Base-by-base conservation (phyloP, 2,329 filamentous ascomycete species). In the Cladosporium sphaerospermum region DNA sequence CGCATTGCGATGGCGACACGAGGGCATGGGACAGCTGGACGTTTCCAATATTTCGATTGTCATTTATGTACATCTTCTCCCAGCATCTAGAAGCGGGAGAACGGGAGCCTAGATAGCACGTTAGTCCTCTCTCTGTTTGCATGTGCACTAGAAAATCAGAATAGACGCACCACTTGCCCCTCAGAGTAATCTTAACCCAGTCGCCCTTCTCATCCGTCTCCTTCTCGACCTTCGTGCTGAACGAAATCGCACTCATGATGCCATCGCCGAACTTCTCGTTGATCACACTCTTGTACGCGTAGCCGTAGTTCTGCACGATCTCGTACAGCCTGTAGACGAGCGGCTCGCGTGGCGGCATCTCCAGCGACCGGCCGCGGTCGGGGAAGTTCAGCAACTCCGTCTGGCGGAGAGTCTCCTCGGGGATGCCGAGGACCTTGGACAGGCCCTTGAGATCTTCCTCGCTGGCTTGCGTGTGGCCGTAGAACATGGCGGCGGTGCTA, bases 231-330 rank as follows among this genome's bases (percentile, higher is more conserved):
- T 89, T 89, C 0, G 89, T 95, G 49, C 83, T 87, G 70, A 96
- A 96, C 13, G 84, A 83, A 66, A 96, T 96, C 1, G 91, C 92
- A 67, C 89, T 95, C 92, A 97, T 96, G 66, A 97, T 97, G 1
- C 92, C 92, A 55, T 78, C 75, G 7, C 75, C 75, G 62, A 78
- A 78, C 78, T 96, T 96, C 79, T 97, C 92, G 62, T 97, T 96
- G 70, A 96, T 69, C 4, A 97, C 81, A 0, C 90, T 91, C 78
- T 96, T 96, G 74, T 95, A 96, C 1, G 91, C 88, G 69, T 96
- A 95, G 1, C 92, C 92, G 66, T 96, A 96, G 70, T 96, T 97
- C 75, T 96, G 91, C 57, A 97, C 85, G 67, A 96, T 87, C 77
- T 97, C 92, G 69, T 89, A 96, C 55, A 96, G 70, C 2, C 92